phyloP scores from a whole-genome alignment of 2,329 filamentous ascomycete genomes.

The Lomentospora prolificans region DNA sequence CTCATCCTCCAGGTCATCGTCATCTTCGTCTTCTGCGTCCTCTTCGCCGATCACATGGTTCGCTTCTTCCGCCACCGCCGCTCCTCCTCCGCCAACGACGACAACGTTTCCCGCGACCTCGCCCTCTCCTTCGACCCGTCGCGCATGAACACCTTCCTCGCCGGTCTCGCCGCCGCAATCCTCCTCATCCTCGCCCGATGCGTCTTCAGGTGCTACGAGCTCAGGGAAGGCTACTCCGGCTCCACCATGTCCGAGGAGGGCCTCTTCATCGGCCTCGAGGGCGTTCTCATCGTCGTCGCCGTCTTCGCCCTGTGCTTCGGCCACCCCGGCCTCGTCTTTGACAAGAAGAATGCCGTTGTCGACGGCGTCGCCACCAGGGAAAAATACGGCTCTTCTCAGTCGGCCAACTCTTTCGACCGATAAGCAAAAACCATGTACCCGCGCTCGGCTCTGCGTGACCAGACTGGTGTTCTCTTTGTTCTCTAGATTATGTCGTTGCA shows the following conservation, averaged over 20 bases:
- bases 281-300: conserved; percentile 28
- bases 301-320: conserved; percentile 26
- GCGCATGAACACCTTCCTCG: conserved; percentile 35
- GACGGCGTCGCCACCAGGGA: neutral
- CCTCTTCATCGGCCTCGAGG: conserved; percentile 45
- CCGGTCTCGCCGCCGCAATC: conserved; percentile 42
- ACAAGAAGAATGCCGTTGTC: conserved; percentile 3
- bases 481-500: too few relatives aligned
- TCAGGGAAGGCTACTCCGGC: conserved; percentile 52
- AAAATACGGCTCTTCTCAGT: neutral
- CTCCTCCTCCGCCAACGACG: conserved; percentile 4
- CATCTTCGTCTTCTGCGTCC: conserved; percentile 38
- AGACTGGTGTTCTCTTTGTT: too few relatives aligned
- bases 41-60: conserved; percentile 40
- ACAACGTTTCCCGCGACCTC: neutral
- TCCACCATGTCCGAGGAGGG: conserved; percentile 41
- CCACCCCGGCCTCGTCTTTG: conserved; percentile 31
- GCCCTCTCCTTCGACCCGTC: conserved; percentile 14
- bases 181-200: conserved; percentile 52
- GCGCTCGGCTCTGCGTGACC: too few relatives aligned
- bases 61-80: conserved; percentile 25
- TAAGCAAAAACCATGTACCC: too few relatives aligned
- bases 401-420: neutral
- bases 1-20: conserved; percentile 49
- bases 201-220: conserved; percentile 55